These are phyloP conservation scores for Suhomyces bokatorum DNA, from an alignment of 1,139 yeast species.

Conservation along the genomic window DNA sequence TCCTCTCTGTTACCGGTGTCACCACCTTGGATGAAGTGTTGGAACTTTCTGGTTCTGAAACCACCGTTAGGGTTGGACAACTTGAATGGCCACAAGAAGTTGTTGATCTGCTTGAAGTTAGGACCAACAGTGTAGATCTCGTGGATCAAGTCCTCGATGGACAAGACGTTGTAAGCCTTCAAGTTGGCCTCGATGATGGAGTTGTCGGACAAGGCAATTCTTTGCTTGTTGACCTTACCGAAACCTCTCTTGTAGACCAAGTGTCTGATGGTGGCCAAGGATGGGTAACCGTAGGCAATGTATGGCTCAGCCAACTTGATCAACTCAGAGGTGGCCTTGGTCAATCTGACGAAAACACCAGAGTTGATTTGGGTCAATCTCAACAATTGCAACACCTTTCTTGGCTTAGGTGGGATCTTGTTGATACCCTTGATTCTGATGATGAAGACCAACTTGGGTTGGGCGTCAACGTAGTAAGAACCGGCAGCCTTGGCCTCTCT, in stretches of 20 bases:
- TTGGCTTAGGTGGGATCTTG: constrained; percentile 99
- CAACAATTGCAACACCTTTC: constrained; percentile 97
- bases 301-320: constrained; percentile 98
- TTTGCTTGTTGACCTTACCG: constrained; percentile 99
- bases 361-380: constrained; percentile 98
- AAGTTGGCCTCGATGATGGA: constrained; percentile 88
- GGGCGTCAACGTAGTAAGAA: constrained; percentile 96
- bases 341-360: constrained; percentile 96
- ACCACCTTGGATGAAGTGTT: constrained; percentile 99
- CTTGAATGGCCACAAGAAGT: constrained; percentile 99
- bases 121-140: constrained; percentile 99
- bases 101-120: constrained; percentile 99
- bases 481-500: constrained; percentile 97
- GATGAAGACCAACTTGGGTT: constrained; percentile 94
- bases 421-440: constrained; percentile 99
- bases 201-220: constrained; percentile 93
- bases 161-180: constrained; percentile 96
- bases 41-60: constrained; percentile 99
- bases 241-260: constrained; percentile 99
- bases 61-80: constrained; percentile 99
- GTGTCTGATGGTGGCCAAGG: constrained; percentile 92
- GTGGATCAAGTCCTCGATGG: constrained; percentile 97
- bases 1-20: constrained; percentile 99
- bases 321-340: constrained; percentile 98
- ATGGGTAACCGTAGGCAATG: constrained; percentile 99